Evolutionary conservation across 352 stramenopile genomes (phyloP).

Genomic region (Phytophthora citrophthora): DNA sequence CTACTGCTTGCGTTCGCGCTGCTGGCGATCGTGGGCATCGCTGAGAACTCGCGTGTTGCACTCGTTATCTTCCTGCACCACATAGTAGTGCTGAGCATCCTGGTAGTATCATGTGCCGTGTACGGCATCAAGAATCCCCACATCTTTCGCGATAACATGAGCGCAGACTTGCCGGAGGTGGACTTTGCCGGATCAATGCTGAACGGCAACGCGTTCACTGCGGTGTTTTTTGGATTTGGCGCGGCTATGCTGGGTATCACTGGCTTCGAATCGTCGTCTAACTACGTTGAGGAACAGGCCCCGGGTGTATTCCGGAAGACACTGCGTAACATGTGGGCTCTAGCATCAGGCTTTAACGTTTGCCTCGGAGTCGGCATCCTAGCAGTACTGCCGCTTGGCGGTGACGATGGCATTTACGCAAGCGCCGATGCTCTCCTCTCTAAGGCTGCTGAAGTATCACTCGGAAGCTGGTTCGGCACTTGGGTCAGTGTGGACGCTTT

Average conservation of each 20-base stretch:
- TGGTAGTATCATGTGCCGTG: constrained; percentile 53
- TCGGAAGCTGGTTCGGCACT: constrained; percentile 41
- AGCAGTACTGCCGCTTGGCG: constrained; percentile 64
- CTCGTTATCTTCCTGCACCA: constrained; percentile 82
- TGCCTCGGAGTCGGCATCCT: constrained; percentile 64
- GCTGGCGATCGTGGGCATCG: constrained; percentile 77
- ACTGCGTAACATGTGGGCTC: constrained; percentile 74
- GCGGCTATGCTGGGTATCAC: constrained; percentile 85
- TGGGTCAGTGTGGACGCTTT: constrained; percentile 84
- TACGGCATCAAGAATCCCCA: constrained; percentile 60
- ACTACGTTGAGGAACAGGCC: constrained; percentile 89
- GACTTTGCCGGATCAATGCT: constrained; percentile 54
- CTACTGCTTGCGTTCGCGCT: constrained; percentile 82
- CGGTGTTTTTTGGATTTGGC: constrained; percentile 74
- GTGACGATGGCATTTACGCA: constrained; percentile 51
- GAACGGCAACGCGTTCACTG: constrained; percentile 40
- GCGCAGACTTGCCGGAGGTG: constrained; percentile 55
- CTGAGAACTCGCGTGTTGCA: constrained; percentile 76
- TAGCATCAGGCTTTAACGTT: constrained; percentile 49
- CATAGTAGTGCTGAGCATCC: constrained; percentile 59
- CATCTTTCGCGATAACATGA: constrained; percentile 70
- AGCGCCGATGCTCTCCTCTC: constrained; percentile 65
- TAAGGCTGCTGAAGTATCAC: constrained; percentile 45
- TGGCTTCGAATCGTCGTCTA: constrained; percentile 85
- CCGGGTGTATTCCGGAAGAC: constrained; percentile 76